Evolutionary conservation across 257 asterid genomes (phyloP).

Genomic region (Rehmannia glutinosa): DNA sequence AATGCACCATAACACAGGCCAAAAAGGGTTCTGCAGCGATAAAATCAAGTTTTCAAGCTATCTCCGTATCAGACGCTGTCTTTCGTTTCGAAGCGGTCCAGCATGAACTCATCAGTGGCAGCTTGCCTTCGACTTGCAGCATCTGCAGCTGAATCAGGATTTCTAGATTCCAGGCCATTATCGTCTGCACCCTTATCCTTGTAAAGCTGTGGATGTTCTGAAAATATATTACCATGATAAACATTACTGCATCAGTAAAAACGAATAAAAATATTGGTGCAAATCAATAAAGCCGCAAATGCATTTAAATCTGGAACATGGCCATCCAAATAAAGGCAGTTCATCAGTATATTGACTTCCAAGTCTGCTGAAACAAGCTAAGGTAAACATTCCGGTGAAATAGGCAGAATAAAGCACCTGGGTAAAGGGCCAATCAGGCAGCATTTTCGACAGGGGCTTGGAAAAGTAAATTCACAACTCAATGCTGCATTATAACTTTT

Average conservation of each 20-base stretch:
- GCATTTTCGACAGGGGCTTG: too few relatives aligned
- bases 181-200: constrained; percentile 54
- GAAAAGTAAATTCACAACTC: too few relatives aligned
- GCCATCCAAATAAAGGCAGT: background rate
- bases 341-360: background rate
- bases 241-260: constrained; percentile 8
- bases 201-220: constrained; percentile 70
- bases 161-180: constrained; percentile 38
- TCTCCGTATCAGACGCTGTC: constrained; percentile 76
- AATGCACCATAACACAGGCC: background rate
- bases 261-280: background rate
- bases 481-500: too few relatives aligned
- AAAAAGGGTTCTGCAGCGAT: background rate
- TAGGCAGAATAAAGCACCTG: background rate
- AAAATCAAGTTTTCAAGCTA: constrained; percentile 24
- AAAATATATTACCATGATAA: constrained; percentile 18
- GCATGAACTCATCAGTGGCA: constrained; percentile 93
- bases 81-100: constrained; percentile 82
- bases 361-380: background rate
- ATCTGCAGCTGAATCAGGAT: constrained; percentile 47
- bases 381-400: background rate
- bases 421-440: background rate
- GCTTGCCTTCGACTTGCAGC: constrained; percentile 76
- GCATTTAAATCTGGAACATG: background rate
- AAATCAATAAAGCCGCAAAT: background rate